phyloP scores from a whole-genome alignment of 345 rosid genomes.

The Dimocarpus longan region DNA sequence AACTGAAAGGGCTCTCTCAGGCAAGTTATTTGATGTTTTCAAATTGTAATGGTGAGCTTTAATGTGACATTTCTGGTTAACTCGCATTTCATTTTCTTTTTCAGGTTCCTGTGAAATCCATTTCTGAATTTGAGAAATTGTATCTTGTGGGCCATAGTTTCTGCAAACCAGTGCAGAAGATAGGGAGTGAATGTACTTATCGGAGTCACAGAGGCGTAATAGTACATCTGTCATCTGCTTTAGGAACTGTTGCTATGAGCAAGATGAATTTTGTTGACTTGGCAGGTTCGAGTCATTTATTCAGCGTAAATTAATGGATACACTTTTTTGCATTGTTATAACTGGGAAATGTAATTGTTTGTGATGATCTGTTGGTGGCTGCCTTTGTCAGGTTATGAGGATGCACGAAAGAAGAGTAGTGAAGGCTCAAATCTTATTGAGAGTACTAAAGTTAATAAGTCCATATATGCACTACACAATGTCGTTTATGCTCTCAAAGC shows the following conservation, averaged over 20 bases:
- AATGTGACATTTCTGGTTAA: neutral
- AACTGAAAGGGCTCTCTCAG: conserved; percentile 80
- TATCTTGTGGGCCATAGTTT: conserved; percentile 33
- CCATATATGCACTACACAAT: conserved; percentile 68
- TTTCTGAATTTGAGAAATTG: conserved; percentile 52
- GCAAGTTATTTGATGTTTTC: conserved; percentile 35
- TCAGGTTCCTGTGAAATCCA: conserved; percentile 59
- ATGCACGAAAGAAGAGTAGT: conserved; percentile 47
- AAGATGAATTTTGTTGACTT: conserved; percentile 77
- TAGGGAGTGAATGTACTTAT: conserved; percentile 29
- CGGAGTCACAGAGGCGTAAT: conserved; percentile 66
- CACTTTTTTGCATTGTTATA: neutral
- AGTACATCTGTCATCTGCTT: conserved; percentile 38
- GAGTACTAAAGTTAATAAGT: conserved; percentile 57
- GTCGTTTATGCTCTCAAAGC: conserved; percentile 67
- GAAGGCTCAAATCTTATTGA: conserved; percentile 41
- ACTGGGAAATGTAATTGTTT: neutral
- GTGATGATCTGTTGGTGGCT: neutral
- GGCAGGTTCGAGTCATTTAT: conserved; percentile 48
- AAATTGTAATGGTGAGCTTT: neutral
- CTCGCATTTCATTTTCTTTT: conserved; percentile 14
- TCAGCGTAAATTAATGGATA: neutral
- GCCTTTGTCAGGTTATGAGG: conserved; percentile 62
- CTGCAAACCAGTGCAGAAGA: conserved; percentile 36
- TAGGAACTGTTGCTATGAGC: conserved; percentile 32